Percentiles rank a stretch among this genome's conserved stretches.
phyloP scores from a whole-genome alignment of 2,329 filamentous ascomycete genomes.

The Aureobasidium sp. region DNA sequence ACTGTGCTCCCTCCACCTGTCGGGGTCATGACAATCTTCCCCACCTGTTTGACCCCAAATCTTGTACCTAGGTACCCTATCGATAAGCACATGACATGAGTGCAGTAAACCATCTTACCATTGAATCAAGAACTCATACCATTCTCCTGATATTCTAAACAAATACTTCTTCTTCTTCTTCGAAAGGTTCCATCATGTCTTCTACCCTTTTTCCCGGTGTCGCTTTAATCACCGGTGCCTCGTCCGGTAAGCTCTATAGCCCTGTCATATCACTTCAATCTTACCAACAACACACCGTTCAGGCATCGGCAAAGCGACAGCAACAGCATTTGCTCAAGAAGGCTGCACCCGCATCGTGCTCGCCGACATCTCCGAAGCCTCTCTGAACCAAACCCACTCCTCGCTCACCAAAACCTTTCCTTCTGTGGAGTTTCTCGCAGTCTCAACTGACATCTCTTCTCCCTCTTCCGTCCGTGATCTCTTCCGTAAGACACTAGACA shows the following conservation, averaged over 20 bases:
- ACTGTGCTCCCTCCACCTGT: not conserved
- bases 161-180: not conserved
- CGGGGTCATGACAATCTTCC: not conserved
- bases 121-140: not conserved
- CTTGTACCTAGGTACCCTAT: not conserved
- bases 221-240: conserved; percentile 29
- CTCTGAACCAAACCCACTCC: conserved; percentile 30
- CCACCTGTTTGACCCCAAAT: not conserved
- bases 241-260: conserved; percentile 23
- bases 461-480: conserved; percentile 31
- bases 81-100: not conserved
- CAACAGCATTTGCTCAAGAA: conserved; percentile 39
- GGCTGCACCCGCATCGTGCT: conserved; percentile 40
- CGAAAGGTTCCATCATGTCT: not conserved
- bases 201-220: conserved; percentile 27
- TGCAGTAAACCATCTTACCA: not conserved
- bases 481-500: conserved; percentile 28
- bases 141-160: not conserved
- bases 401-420: conserved; percentile 25
- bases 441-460: conserved; percentile 32
- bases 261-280: conserved; percentile 1
- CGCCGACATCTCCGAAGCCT: conserved; percentile 32
- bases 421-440: conserved; percentile 23
- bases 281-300: not conserved
- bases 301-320: conserved; percentile 40